Evolutionary conservation across 2,329 filamentous ascomycete genomes (phyloP).

Genomic region (Xylariales sp.): DNA sequence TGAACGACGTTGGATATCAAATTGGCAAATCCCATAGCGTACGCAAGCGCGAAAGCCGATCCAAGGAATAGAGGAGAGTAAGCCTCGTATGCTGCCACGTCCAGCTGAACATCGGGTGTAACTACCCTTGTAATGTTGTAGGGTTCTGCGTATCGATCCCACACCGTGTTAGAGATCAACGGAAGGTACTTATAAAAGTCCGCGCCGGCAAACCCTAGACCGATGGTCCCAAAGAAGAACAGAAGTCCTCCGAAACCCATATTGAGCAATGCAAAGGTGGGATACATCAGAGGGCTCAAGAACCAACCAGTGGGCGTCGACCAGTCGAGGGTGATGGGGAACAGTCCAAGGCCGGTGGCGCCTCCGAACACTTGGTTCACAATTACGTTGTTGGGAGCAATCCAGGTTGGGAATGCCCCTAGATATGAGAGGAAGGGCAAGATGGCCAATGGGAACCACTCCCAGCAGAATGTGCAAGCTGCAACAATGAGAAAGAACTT

Average conservation of each 20-base stretch:
- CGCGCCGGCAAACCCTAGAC: conserved; percentile 40
- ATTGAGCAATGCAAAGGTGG: conserved; percentile 54
- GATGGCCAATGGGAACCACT: conserved; percentile 60
- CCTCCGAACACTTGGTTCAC: conserved; percentile 61
- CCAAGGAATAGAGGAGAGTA: conserved; percentile 49
- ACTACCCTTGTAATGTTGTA: conserved; percentile 45
- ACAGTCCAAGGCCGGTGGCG: conserved; percentile 51
- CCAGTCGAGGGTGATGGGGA: conserved; percentile 58
- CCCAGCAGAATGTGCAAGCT: conserved; percentile 49
- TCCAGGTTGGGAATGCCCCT: conserved; percentile 53
- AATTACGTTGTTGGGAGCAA: conserved; percentile 54
- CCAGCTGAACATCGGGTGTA: conserved; percentile 36
- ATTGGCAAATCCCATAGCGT: conserved; percentile 54
- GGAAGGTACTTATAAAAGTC: conserved; percentile 42
- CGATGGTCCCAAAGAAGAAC: conserved; percentile 37
- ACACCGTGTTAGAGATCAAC: conserved; percentile 43
- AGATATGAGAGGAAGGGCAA: conserved; percentile 59
- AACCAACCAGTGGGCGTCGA: conserved; percentile 43
- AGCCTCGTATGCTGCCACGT: conserved; percentile 35
- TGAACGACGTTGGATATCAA: conserved; percentile 50
- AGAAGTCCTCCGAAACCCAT: conserved; percentile 47
- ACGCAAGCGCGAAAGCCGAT: conserved; percentile 50
- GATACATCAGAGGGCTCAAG: conserved; percentile 43
- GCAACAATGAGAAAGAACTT: conserved; percentile 52
- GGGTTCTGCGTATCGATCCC: conserved; percentile 40